A percentile compares a stretch with the other conserved stretches of the same genome.
These are phyloP conservation scores for Pleoardoris graminearum DNA, from an alignment of 2,329 filamentous ascomycete species.

Conservation along the genomic window DNA sequence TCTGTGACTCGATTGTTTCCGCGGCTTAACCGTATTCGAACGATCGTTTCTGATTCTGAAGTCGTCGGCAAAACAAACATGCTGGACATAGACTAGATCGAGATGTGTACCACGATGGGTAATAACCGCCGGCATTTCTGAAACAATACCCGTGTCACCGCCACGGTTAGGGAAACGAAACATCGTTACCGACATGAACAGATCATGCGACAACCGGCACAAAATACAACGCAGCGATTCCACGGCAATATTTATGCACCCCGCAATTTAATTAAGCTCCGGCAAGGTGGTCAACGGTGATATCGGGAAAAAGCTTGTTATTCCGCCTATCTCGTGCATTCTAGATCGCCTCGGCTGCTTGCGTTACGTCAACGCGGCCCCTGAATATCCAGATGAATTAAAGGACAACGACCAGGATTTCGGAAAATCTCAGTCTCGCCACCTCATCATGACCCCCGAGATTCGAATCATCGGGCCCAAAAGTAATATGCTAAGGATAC, in stretches of 20 bases:
- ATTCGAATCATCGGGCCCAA: not conserved
- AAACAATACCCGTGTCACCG: too few relatives aligned
- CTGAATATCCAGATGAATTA: not conserved
- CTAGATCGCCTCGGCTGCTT: not conserved
- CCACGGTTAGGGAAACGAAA: too few relatives aligned
- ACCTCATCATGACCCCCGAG: not conserved
- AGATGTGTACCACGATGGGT: too few relatives aligned
- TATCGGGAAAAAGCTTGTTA: conserved; percentile 3
- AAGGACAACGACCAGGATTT: not conserved
- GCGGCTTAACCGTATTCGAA: too few relatives aligned
- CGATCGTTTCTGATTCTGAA: too few relatives aligned
- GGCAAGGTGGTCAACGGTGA: not conserved
- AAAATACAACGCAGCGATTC: not conserved
- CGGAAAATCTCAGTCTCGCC: conserved; percentile 5
- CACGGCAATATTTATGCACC: not conserved
- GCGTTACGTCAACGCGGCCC: not conserved
- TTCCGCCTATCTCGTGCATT: not conserved
- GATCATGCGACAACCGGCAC: not conserved
- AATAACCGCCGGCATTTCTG: too few relatives aligned
- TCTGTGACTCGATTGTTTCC: too few relatives aligned
- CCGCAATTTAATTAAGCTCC: conserved; percentile 3
- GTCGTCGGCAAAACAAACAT: too few relatives aligned
- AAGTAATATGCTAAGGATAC: conserved; percentile 6
- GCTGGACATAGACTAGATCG: too few relatives aligned
- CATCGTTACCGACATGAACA: too few relatives aligned